Conservation (phyloP, 768 basidiomycete species). For the Mycena venus region DNA sequence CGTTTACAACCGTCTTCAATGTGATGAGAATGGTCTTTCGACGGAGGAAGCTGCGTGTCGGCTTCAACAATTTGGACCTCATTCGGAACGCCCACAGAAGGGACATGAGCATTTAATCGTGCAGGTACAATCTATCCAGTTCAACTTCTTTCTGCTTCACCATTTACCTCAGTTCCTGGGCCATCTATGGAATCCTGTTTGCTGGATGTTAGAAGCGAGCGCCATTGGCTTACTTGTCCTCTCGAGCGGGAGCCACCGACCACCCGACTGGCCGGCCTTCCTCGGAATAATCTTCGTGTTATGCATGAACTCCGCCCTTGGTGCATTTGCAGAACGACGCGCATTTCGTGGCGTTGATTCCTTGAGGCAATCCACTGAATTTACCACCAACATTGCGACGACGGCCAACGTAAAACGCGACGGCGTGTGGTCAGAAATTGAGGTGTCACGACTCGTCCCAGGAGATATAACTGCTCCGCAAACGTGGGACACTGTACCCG, state of each 20-base stretch:
- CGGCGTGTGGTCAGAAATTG: slow-evolving; percentile 90
- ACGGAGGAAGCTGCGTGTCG: slow-evolving; percentile 84
- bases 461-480: slow-evolving; percentile 98
- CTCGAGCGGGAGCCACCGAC: slow-evolving; percentile 86
- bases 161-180: slow-evolving; percentile 79
- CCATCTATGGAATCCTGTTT: slow-evolving; percentile 99
- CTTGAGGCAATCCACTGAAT: neutral
- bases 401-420: slow-evolving; percentile 80
- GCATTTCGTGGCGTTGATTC: slow-evolving; percentile 93
- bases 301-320: slow-evolving; percentile 93
- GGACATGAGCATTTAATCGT: slow-evolving; percentile 86
- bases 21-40: slow-evolving; percentile 82
- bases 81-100: slow-evolving; percentile 84
- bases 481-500: slow-evolving; percentile 97
- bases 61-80: slow-evolving; percentile 94
- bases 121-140: slow-evolving; percentile 65
- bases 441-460: slow-evolving; percentile 89
- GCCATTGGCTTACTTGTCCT: slow-evolving; percentile 93
- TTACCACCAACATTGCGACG: neutral
- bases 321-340: slow-evolving; percentile 96
- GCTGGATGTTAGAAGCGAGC: slow-evolving; percentile 99
- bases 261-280: slow-evolving; percentile 98
- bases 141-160: too few relatives aligned
- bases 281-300: slow-evolving; percentile 92
- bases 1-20: slow-evolving; percentile 95